These are phyloP conservation scores for Gomphus sp. DNA, from an alignment of 1,284 basidiomycete genomes.

Conservation along the genomic window DNA sequence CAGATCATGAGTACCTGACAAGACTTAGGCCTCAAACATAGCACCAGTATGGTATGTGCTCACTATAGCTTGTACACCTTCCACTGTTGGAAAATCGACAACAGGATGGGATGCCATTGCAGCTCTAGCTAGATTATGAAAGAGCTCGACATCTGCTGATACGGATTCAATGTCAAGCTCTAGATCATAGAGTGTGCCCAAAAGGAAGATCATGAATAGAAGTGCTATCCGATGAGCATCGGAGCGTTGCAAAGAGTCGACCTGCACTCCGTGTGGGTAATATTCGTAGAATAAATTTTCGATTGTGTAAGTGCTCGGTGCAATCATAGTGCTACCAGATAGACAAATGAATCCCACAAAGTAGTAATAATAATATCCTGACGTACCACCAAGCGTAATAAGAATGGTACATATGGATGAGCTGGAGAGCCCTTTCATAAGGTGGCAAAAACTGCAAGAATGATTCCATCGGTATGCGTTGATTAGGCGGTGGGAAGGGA, in stretches of 20 bases:
- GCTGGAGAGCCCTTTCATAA: slow-evolving; percentile 3
- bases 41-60: not conserved
- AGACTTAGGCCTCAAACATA: not conserved
- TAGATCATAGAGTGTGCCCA: slow-evolving; percentile 8
- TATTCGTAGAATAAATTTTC: not conserved
- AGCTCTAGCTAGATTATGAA: slow-evolving; percentile 8
- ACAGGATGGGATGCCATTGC: slow-evolving; percentile 3
- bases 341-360: not conserved
- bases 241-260: not conserved
- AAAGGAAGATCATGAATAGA: slow-evolving; percentile 8
- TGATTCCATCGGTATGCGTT: not conserved
- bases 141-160: slow-evolving; percentile 2
- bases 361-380: not conserved
- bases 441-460: slow-evolving; percentile 5
- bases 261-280: not conserved
- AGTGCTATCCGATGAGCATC: slow-evolving; percentile 3
- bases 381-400: slow-evolving; percentile 9
- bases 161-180: not conserved
- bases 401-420: slow-evolving; percentile 7
- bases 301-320: not conserved
- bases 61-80: slow-evolving; percentile 7
- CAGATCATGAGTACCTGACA: slow-evolving; percentile 8
- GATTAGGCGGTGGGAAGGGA: slow-evolving; percentile 1
- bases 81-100: not conserved
- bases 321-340: not conserved